Base-by-base conservation (phyloP, 768 basidiomycete genomes). In the Hericium erinaceus region DNA sequence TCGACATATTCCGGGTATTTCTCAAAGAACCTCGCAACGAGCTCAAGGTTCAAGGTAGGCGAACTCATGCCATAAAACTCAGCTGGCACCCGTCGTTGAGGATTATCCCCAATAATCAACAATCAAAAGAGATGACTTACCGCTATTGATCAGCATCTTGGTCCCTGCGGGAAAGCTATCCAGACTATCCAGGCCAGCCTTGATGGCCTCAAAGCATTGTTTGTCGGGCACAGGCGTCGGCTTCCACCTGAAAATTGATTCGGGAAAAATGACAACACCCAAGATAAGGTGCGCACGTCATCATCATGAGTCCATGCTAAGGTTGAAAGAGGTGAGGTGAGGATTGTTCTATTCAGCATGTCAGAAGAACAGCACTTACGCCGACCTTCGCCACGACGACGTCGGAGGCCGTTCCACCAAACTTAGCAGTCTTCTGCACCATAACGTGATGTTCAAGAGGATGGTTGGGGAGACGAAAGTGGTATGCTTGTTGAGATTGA, bases 181-280 rank as follows among this genome's bases (percentile, higher is more conserved):
- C 57, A 80, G 62, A 8, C 70, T 66, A 39, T 76, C 71, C 57
- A 80, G 62, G 9, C 75, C 77, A 10, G 75, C 76, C 65, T 80
- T 82, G 71, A 87, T 84, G 1, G 81, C 72, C 20, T 76, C 80
- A 58, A 88, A 85, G 10, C 78, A 78, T 37, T 80, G 74, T 55
- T 82, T 82, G 56, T 87, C 84, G 1, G 80, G 70, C 39, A 76
- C 68, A 11, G 74, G 72, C 16, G 64, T 68, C 10, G 76, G 72
- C 15, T 63, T 76, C 82, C 76, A 79, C 26, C 40, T 54, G 28
- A 37, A 33, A 11, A 39, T 11, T 13, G 6, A n/a, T 55, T 56
- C 52, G 24, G 44, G 26, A 51, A 51, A 15, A 53, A 40, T n/a
- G 64, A 46, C 9, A 12, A 33, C 38, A 20, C 44, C 18, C 20